These are phyloP conservation scores for Nicotiana benthamiana DNA, from an alignment of 257 asterid species.

Conservation along the genomic window DNA sequence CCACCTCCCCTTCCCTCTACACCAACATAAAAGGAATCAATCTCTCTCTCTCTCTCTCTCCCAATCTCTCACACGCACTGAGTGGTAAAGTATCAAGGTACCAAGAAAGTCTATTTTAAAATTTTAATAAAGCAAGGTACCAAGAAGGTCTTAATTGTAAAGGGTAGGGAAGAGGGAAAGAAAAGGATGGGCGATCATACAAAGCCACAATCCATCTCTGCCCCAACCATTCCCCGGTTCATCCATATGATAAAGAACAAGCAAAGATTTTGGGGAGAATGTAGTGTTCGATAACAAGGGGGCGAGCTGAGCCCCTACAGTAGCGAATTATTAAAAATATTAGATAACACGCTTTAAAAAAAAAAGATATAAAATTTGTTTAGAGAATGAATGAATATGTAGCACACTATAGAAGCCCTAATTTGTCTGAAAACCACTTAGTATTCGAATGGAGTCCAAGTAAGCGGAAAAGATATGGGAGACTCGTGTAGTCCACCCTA, in stretches of 20 bases:
- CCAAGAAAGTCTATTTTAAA: background rate
- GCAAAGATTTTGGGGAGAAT: background rate
- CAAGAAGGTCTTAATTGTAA: background rate
- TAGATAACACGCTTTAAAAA: too few relatives aligned
- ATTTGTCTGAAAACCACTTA: background rate
- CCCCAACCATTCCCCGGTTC: background rate
- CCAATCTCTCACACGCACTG: too few relatives aligned
- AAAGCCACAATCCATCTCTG: background rate
- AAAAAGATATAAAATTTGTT: background rate
- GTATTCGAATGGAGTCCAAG: background rate
- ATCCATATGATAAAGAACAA: background rate
- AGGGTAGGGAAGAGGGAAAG: background rate
- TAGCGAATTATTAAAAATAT: background rate
- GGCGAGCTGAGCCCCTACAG: background rate
- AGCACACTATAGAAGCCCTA: background rate
- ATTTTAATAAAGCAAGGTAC: background rate
- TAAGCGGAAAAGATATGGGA: background rate
- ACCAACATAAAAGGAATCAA: background rate
- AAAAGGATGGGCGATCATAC: background rate
- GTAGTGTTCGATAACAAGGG: background rate
- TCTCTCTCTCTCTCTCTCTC: background rate
- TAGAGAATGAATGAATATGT: background rate
- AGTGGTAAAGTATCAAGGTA: background rate
- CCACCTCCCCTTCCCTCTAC: background rate
- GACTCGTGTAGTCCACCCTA: background rate